Percentiles rank a stretch among this genome's conserved stretches.
These are phyloP conservation scores for Annulohypoxylon maeteangense DNA, from an alignment of 495 filamentous ascomycete genomes.

Conservation along the genomic window DNA sequence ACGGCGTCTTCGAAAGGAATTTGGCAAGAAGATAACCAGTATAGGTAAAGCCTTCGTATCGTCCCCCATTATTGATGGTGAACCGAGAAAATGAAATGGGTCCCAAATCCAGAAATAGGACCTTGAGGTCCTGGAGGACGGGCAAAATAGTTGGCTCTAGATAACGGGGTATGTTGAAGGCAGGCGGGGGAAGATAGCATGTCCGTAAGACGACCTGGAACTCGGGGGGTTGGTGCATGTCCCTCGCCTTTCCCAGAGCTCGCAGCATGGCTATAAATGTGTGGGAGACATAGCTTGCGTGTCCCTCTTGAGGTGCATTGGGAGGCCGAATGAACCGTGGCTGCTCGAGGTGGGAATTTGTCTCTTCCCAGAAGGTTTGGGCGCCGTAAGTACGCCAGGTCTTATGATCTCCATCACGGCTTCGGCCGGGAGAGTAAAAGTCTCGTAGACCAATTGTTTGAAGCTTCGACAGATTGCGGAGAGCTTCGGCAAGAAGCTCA, in stretches of 20 bases:
- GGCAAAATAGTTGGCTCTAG: slow-evolving; percentile 40
- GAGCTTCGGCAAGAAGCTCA: slow-evolving; percentile 62
- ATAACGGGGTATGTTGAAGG: slow-evolving; percentile 51
- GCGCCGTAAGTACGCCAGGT: slow-evolving; percentile 51
- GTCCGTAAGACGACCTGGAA: slow-evolving; percentile 55
- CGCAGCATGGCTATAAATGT: slow-evolving; percentile 46
- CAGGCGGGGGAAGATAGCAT: slow-evolving; percentile 34
- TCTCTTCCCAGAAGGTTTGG: slow-evolving; percentile 36
- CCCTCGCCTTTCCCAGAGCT: slow-evolving; percentile 45
- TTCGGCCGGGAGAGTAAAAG: slow-evolving; percentile 45
- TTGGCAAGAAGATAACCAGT: slow-evolving; percentile 25
- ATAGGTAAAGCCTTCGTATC: not conserved
- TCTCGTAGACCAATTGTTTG: slow-evolving; percentile 62
- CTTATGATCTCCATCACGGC: slow-evolving; percentile 34
- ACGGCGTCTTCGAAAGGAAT: slow-evolving; percentile 42
- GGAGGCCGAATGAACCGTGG: not conserved
- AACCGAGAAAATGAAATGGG: not conserved
- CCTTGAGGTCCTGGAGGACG: slow-evolving; percentile 49
- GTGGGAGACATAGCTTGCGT: slow-evolving; percentile 23
- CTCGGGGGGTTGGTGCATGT: slow-evolving; percentile 21
- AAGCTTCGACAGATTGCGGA: slow-evolving; percentile 59
- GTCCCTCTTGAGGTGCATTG: not conserved
- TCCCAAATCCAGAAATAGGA: slow-evolving; percentile 52
- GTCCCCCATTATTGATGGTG: not conserved
- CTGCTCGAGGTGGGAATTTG: slow-evolving; percentile 1